A percentile compares a stretch with the other conserved stretches of the same genome.
Conservation (phyloP, 768 basidiomycete genomes). For the Tricholoma hemisulphureum region DNA sequence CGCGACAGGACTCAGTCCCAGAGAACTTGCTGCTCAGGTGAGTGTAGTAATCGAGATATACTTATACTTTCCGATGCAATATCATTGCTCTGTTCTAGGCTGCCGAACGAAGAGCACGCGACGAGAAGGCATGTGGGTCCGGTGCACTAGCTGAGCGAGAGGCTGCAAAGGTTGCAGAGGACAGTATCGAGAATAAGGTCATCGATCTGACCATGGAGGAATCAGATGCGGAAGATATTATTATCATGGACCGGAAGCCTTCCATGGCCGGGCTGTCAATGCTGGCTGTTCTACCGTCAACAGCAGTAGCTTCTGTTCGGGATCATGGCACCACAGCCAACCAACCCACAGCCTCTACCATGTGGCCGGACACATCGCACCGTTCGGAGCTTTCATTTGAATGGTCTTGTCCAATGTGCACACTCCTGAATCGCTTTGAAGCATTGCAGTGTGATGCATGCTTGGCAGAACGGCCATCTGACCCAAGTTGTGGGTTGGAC, state of each 20-base stretch:
- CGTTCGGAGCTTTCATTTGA: slow-evolving; percentile 15
- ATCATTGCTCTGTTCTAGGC: slow-evolving; percentile 51
- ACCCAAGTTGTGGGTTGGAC: slow-evolving; percentile 51
- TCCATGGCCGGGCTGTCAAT: slow-evolving; percentile 23
- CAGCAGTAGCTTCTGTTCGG: slow-evolving; percentile 8
- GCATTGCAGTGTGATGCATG: slow-evolving; percentile 65
- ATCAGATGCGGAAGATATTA: slow-evolving; percentile 31
- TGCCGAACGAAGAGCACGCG: slow-evolving; percentile 73
- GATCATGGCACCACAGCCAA: background rate
- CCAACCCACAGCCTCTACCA: too few relatives aligned
- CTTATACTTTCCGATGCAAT: slow-evolving; percentile 6
- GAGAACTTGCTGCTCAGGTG: slow-evolving; percentile 74
- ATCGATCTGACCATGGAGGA: slow-evolving; percentile 58
- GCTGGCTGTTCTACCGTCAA: slow-evolving; percentile 11
- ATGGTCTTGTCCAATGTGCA: slow-evolving; percentile 63
- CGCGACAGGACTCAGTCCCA: slow-evolving; percentile 48
- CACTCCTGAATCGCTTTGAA: slow-evolving; percentile 55
- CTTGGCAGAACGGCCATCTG: slow-evolving; percentile 29
- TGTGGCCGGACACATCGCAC: background rate
- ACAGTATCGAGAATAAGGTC: slow-evolving; percentile 59
- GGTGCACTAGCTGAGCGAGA: slow-evolving; percentile 56
- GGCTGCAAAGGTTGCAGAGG: slow-evolving; percentile 65
- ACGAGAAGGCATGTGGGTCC: slow-evolving; percentile 74
- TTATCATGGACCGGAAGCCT: slow-evolving; percentile 30
- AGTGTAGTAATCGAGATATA: slow-evolving; percentile 18